phyloP scores from a whole-genome alignment of 106 monocot species.

The Agapanthus africanus region DNA sequence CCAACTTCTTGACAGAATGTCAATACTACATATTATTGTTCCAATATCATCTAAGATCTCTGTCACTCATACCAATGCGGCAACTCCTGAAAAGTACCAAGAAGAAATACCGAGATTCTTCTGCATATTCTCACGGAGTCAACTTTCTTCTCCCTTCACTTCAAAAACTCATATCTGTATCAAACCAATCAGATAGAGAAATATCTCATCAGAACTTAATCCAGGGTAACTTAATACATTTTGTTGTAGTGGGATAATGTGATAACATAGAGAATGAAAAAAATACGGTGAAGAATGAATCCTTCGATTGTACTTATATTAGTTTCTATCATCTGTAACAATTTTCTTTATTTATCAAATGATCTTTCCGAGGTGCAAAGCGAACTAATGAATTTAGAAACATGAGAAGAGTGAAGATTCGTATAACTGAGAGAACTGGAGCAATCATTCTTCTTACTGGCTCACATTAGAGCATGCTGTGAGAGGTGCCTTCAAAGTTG shows the following conservation, averaged over 20 bases:
- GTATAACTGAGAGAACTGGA: no score
- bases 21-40: neutral
- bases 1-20: neutral
- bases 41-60: neutral
- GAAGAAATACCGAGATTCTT: neutral
- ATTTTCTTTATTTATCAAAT: neutral
- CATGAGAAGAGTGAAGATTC: no score
- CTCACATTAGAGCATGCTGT: no score
- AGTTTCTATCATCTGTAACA: neutral
- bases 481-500: no score
- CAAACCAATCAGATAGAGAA: constrained; percentile 1
- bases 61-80: neutral
- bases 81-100: neutral
- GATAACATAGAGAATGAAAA: neutral
- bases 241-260: neutral
- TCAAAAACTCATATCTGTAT: neutral
- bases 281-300: neutral
- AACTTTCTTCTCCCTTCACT: neutral
- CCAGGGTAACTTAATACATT: neutral
- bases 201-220: neutral
- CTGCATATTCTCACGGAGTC: neutral
- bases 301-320: neutral
- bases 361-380: neutral
- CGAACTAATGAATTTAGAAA: neutral
- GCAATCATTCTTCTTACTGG: no score